Evolutionary conservation across 1,284 basidiomycete species (phyloP).

Genomic region (Sporisorium exsertum): DNA sequence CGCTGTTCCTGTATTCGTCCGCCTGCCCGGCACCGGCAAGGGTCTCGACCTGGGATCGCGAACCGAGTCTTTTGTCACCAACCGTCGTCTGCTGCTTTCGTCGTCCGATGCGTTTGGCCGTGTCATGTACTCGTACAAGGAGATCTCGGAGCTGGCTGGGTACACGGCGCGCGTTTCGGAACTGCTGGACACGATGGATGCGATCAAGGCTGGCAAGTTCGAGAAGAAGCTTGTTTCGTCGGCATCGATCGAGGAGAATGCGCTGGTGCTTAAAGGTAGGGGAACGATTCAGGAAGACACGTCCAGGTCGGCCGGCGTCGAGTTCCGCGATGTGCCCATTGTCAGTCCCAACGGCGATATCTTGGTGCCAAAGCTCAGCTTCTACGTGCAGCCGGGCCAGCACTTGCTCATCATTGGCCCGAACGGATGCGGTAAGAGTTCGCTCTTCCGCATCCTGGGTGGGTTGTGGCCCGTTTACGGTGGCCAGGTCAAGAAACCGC

Average conservation of each 20-base stretch:
- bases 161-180: conserved; percentile 92
- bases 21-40: conserved; percentile 76
- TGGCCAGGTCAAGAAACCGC: conserved; percentile 92
- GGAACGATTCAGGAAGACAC: conserved; percentile 74
- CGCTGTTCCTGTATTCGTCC: conserved; percentile 92
- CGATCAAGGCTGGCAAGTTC: conserved; percentile 84
- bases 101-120: conserved; percentile 75
- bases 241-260: conserved; percentile 79
- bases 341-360: conserved; percentile 96
- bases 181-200: conserved; percentile 90
- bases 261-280: conserved; percentile 80
- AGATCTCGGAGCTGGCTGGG: conserved; percentile 92
- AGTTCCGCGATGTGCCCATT: conserved; percentile 92
- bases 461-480: conserved; percentile 97
- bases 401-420: conserved; percentile 72
- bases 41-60: conserved; percentile 64
- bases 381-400: conserved; percentile 89
- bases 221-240: conserved; percentile 86
- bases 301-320: conserved; percentile 76
- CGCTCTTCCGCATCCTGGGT: conserved; percentile 91
- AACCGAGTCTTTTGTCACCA: conserved; percentile 81
- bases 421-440: conserved; percentile 76
- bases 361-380: conserved; percentile 81
- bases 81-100: conserved; percentile 84
- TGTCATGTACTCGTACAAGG: conserved; percentile 92